phyloP scores from a whole-genome alignment of 441 rosid species.

The Erodium texanum region DNA sequence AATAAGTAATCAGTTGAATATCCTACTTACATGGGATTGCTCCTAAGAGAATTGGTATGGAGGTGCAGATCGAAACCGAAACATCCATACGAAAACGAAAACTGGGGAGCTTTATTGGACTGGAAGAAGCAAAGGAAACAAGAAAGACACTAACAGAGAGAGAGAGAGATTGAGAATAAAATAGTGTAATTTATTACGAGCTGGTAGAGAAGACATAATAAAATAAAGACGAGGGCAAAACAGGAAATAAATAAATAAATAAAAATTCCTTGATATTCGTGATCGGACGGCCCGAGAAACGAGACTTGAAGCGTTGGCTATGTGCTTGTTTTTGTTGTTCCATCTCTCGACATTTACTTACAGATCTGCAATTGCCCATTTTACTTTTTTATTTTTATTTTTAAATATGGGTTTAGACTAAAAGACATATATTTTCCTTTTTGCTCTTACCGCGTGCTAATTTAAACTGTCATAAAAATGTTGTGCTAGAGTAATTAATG shows the following conservation, averaged over 20 bases:
- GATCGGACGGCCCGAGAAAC: conserved; percentile 58
- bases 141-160: conserved; percentile 18
- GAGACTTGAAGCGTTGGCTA: conserved; percentile 33
- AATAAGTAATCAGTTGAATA: background rate
- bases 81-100: conserved; percentile 26
- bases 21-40: conserved; percentile 36
- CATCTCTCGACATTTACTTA: no score
- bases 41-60: conserved; percentile 28
- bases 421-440: no score
- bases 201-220: background rate
- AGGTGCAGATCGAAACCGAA: conserved; percentile 28
- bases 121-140: conserved; percentile 27
- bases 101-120: conserved; percentile 20
- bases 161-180: background rate
- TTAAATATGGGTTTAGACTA: no score
- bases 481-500: no score
- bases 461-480: background rate
- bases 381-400: no score
- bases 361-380: no score
- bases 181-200: background rate
- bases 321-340: background rate
- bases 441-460: background rate
- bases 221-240: conserved; percentile 27
- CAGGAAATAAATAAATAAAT: conserved; percentile 21
- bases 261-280: conserved; percentile 38